Evolutionary conservation across 495 filamentous ascomycete genomes (phyloP), one percentile per base, ranked within the genome.

Genomic region (Xylaria castorea): DNA sequence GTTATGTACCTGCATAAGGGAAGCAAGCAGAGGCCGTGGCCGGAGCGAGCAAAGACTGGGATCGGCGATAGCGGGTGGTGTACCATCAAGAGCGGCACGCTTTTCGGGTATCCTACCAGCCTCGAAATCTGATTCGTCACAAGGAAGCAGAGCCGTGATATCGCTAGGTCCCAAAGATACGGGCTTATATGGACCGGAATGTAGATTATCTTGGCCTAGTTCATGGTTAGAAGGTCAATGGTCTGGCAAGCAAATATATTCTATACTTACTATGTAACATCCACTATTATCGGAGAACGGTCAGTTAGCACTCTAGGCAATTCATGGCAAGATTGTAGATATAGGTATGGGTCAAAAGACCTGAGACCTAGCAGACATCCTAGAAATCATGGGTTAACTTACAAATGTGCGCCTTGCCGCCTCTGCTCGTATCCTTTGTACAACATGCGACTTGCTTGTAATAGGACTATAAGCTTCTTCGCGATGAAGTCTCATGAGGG

Each of bases 71-170:
- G 84, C 86, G 0, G 86, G 84, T 1, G 81, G 82, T 2, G 85
- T 87, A 46, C 82, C 84, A 30, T 85, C 82, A 11, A 87, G 84
- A 9, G 84, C 86, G n/a, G 86, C 85, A 27, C 86, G 84, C 12
- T 78, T 82, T 38, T 80, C 75, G 6, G 85, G 84, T 22, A 83
- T 78, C 30, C 75, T 73, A 3, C 83, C 83, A 11, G 80, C 78
- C 20, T 80, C 81, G 48, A 87, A 87, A 46, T 87, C 84, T 1
- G 72, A 70, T 71, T 87, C 86, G 57, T 84, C 80, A 71, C 84
- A 78, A 0, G 86, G 86, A 8, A 87, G 80, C n/a, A 85, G 73
- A 4, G 86, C 79, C 1, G 85, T 86, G 64, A 87, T 87, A 62
- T 87, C 86, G 46, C 79, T 78, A 4, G 83, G 82, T 8, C 81